Evolutionary conservation across 345 rosid genomes (phyloP).

Genomic region (Camelina sativa): DNA sequence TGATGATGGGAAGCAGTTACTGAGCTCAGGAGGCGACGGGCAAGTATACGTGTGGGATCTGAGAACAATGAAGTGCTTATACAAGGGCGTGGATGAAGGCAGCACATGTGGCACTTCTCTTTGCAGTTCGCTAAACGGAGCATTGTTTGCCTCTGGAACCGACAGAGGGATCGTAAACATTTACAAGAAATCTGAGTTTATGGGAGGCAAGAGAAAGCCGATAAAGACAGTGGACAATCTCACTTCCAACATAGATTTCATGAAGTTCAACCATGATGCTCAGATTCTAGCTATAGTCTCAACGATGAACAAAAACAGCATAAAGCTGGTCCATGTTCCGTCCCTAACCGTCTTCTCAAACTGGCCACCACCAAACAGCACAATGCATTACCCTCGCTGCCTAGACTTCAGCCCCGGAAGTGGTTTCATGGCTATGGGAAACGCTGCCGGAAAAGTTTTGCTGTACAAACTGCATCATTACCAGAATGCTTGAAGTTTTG

Average conservation of each 20-base stretch:
- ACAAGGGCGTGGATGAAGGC: conserved; percentile 88
- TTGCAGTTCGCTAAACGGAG: conserved; percentile 62
- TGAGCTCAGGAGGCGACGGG: conserved; percentile 94
- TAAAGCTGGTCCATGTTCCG: conserved; percentile 78
- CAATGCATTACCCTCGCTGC: conserved; percentile 70
- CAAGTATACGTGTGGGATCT: conserved; percentile 92
- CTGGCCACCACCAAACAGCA: conserved; percentile 71
- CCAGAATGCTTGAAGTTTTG: conserved; percentile 60
- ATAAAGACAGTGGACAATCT: conserved; percentile 79
- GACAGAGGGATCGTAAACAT: conserved; percentile 86
- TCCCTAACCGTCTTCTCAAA: conserved; percentile 74
- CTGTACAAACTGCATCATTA: conserved; percentile 87
- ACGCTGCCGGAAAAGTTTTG: conserved; percentile 82
- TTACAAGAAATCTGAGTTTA: conserved; percentile 75
- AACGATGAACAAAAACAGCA: conserved; percentile 68
- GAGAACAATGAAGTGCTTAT: conserved; percentile 77
- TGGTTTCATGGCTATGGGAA: conserved; percentile 93
- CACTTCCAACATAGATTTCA: conserved; percentile 72
- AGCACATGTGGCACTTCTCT: conserved; percentile 74
- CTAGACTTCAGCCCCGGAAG: conserved; percentile 95
- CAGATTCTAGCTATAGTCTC: conserved; percentile 88
- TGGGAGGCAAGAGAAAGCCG: conserved; percentile 86
- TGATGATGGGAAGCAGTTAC: conserved; percentile 63
- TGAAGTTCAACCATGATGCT: conserved; percentile 84
- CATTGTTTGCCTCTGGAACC: conserved; percentile 84